These are phyloP conservation scores for Coprinopsis strossmayeri DNA, from an alignment of 768 basidiomycete genomes.

Conservation along the genomic window DNA sequence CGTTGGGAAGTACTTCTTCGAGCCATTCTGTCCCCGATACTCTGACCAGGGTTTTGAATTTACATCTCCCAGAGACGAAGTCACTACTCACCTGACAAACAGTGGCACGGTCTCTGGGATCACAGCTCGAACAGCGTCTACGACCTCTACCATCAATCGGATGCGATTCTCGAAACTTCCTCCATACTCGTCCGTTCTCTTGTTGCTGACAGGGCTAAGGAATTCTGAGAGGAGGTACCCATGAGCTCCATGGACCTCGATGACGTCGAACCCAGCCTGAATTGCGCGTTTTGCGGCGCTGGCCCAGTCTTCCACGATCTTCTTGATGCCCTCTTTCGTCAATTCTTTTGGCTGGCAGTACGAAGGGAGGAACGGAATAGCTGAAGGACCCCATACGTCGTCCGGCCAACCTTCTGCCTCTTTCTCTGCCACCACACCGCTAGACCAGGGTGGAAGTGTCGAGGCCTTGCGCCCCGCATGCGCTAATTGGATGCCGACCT, in stretches of 20 bases:
- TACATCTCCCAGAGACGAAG: not conserved
- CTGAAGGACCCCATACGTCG: constrained; percentile 51
- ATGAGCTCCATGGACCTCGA: constrained; percentile 62
- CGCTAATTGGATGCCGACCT: constrained; percentile 67
- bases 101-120: constrained; percentile 62
- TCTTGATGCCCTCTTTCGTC: constrained; percentile 48
- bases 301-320: constrained; percentile 48
- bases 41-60: constrained; percentile 20
- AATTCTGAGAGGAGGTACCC: constrained; percentile 56
- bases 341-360: constrained; percentile 53
- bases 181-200: constrained; percentile 63
- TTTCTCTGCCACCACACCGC: constrained; percentile 22
- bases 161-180: constrained; percentile 67
- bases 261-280: constrained; percentile 51
- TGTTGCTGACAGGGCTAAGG: constrained; percentile 53
- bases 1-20: constrained; percentile 47
- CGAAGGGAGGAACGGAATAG: constrained; percentile 33
- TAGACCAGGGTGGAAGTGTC: constrained; percentile 56
- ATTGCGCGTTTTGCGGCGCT: constrained; percentile 46
- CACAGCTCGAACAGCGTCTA: constrained; percentile 53
- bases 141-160: constrained; percentile 55
- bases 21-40: constrained; percentile 75
- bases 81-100: constrained; percentile 50
- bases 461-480: constrained; percentile 78
- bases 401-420: constrained; percentile 45